phyloP scores from a whole-genome alignment of 2,329 filamentous ascomycete species.

The Scopulariopsis brevicaulis region DNA sequence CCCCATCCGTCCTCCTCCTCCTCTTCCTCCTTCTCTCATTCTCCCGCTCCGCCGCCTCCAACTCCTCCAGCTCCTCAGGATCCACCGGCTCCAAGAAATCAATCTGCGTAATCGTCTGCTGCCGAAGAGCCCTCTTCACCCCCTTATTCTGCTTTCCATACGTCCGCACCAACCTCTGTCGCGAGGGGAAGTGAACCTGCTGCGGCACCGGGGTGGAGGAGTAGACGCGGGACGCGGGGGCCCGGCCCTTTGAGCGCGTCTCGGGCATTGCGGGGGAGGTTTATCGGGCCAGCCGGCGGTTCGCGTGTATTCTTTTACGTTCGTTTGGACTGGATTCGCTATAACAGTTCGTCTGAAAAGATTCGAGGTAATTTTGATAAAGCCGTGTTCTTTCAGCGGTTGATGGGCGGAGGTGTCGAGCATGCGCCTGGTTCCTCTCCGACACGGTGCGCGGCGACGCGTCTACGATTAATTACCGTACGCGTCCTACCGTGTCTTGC shows the following conservation, averaged over 20 bases:
- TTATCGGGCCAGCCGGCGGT: background rate
- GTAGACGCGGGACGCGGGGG: constrained; percentile 22
- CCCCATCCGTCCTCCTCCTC: constrained; percentile 9
- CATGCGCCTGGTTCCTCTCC: too few species aligned
- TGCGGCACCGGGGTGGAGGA: constrained; percentile 22
- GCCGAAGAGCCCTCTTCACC: constrained; percentile 14
- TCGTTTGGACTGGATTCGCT: background rate
- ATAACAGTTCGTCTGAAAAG: background rate
- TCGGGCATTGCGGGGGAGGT: constrained; percentile 12
- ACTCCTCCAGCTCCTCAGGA: constrained; percentile 15
- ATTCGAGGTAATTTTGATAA: too few species aligned
- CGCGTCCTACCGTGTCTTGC: too few species aligned
- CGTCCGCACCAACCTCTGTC: constrained; percentile 20
- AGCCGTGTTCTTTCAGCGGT: too few species aligned
- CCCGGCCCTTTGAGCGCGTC: constrained; percentile 24
- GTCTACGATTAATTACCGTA: too few species aligned
- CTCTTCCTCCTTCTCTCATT: constrained; percentile 10
- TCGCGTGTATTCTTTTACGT: background rate
- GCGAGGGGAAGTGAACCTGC: constrained; percentile 25
- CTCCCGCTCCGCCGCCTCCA: constrained; percentile 6
- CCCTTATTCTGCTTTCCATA: constrained; percentile 15
- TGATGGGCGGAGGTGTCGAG: too few species aligned
- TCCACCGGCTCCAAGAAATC: constrained; percentile 21
- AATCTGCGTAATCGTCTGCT: constrained; percentile 31
- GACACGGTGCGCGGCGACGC: too few species aligned